Percentiles rank a stretch among this genome's conserved stretches.
phyloP scores from a whole-genome alignment of 495 filamentous ascomycete genomes.

The Annulohypoxylon maeteangense region DNA sequence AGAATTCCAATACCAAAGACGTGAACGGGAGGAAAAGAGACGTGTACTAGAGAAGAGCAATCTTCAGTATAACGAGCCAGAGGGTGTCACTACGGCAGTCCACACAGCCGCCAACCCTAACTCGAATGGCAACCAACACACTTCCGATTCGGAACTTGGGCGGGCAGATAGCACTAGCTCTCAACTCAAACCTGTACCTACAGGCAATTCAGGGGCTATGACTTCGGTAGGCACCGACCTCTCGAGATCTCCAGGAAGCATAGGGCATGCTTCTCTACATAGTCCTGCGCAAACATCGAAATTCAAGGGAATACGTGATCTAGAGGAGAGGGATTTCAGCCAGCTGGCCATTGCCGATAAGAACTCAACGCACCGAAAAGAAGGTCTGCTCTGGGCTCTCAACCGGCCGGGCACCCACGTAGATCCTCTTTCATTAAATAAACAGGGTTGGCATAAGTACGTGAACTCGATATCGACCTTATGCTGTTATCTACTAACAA shows the following conservation, averaged over 20 bases:
- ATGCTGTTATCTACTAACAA: conserved; percentile 21
- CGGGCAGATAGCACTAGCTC: conserved; percentile 78
- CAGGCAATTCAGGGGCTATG: conserved; percentile 44
- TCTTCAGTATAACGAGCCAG: conserved; percentile 82
- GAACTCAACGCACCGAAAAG: conserved; percentile 71
- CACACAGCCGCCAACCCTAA: conserved; percentile 38
- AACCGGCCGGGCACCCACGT: conserved; percentile 94
- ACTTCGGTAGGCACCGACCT: conserved; percentile 47
- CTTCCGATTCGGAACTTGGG: conserved; percentile 72
- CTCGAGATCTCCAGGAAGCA: conserved; percentile 58
- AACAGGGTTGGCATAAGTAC: conserved; percentile 99
- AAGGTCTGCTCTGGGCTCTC: conserved; percentile 93
- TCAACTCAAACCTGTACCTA: conserved; percentile 62
- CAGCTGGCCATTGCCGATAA: conserved; percentile 58
- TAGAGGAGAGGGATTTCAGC: conserved; percentile 80
- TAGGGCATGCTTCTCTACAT: conserved; percentile 48
- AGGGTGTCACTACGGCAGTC: conserved; percentile 48
- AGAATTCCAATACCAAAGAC: conserved; percentile 92
- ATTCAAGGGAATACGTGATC: conserved; percentile 88
- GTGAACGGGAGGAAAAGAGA: conserved; percentile 93
- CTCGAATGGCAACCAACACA: conserved; percentile 56
- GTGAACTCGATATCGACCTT: conserved; percentile 44
- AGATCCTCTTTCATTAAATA: conserved; percentile 93
- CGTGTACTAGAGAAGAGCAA: conserved; percentile 89
- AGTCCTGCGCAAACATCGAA: conserved; percentile 70